Evolutionary conservation across 257 asterid genomes (phyloP).

Genomic region (Galeopsis tetrahit): DNA sequence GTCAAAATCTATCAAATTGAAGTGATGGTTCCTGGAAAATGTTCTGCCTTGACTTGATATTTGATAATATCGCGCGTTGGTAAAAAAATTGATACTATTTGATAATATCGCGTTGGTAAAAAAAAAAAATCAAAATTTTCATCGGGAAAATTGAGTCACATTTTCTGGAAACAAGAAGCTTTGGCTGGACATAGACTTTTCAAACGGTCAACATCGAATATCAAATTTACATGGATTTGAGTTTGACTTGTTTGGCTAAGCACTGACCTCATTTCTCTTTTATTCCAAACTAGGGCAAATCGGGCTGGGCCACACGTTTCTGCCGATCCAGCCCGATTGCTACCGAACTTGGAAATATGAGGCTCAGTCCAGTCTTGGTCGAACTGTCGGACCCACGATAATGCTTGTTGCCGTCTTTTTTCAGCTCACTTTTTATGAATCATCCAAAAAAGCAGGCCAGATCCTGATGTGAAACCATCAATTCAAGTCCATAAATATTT

Average conservation of each 20-base stretch:
- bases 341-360: no score
- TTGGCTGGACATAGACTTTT: slow-evolving; percentile 27
- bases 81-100: neutral
- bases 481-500: no score
- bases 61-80: neutral
- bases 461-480: no score
- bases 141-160: slow-evolving; percentile 5
- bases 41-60: neutral
- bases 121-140: neutral
- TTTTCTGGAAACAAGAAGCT: slow-evolving; percentile 16
- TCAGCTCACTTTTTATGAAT: no score
- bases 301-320: no score
- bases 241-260: slow-evolving; percentile 32
- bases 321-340: no score
- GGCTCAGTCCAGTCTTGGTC: no score
- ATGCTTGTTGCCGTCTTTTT: no score
- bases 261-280: slow-evolving; percentile 33
- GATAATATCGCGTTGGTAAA: neutral
- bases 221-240: slow-evolving; percentile 20
- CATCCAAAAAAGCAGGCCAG: no score
- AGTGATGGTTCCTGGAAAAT: neutral
- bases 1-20: no score
- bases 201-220: slow-evolving; percentile 35
- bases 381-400: no score
- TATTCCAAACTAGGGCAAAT: no score